phyloP scores from a whole-genome alignment of 2,329 filamentous ascomycete genomes.

The Stagonosporopsis rhizophila region DNA sequence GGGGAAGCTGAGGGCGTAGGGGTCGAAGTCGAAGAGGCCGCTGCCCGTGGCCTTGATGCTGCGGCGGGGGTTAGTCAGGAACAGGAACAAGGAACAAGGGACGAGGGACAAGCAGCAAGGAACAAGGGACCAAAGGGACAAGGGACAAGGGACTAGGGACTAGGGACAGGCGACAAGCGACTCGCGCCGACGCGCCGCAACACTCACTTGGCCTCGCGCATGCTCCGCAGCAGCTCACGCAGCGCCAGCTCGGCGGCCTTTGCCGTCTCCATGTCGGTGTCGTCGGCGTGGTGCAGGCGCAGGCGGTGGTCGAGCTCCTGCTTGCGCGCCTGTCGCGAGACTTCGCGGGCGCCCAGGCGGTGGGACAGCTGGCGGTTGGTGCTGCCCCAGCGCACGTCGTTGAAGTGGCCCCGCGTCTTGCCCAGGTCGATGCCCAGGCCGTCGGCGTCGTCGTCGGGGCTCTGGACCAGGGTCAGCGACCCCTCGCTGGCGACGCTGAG shows the following conservation, averaged over 20 bases:
- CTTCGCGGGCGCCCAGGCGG: constrained; percentile 52
- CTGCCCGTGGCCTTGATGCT: constrained; percentile 52
- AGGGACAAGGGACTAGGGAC: too few species aligned
- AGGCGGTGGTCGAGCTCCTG: constrained; percentile 63
- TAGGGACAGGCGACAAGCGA: too few species aligned
- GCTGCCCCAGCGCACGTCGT: constrained; percentile 76
- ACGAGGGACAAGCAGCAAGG: too few species aligned
- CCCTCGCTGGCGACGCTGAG: constrained; percentile 35
- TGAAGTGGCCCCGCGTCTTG: constrained; percentile 55
- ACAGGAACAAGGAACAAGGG: too few species aligned
- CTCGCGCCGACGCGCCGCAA: too few species aligned
- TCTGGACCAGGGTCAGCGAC: constrained; percentile 36
- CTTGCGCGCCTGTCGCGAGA: constrained; percentile 54
- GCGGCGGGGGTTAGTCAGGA: too few species aligned
- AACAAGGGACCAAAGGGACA: too few species aligned
- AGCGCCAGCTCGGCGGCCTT: constrained; percentile 84
- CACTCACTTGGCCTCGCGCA: constrained; percentile 83
- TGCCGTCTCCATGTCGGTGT: constrained; percentile 78
- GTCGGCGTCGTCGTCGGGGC: constrained; percentile 25
- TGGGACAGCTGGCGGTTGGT: constrained; percentile 72
- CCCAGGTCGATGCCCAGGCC: constrained; percentile 38
- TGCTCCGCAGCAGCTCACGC: constrained; percentile 79
- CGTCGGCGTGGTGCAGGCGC: too few species aligned
- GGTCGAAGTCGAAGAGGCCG: constrained; percentile 77
- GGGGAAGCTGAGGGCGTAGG: constrained; percentile 84